phyloP scores from a whole-genome alignment of 2,329 filamentous ascomycete species.

The Fusarium cyanostomum region DNA sequence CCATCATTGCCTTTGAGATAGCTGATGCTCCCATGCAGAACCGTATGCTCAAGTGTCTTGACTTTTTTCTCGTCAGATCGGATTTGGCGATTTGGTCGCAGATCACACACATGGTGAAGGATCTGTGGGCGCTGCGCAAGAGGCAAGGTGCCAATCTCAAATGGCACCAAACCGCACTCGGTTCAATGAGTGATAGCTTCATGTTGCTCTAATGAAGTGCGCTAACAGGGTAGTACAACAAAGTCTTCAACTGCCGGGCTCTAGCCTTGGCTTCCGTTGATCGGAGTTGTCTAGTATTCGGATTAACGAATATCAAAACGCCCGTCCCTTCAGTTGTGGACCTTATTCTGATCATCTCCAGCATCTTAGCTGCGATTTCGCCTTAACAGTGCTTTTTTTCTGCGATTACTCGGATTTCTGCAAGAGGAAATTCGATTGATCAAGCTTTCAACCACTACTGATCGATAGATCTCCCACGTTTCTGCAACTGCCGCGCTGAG shows the following conservation, averaged over 20 bases:
- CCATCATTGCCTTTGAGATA: conserved; percentile 37
- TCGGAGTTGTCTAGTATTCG: not conserved
- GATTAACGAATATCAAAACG: not conserved
- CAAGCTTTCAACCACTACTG: conserved; percentile 9
- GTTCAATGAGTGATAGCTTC: conserved; percentile 36
- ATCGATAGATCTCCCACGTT: conserved; percentile 22
- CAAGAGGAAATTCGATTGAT: not conserved
- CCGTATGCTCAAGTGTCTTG: conserved; percentile 34
- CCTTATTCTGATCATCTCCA: not conserved
- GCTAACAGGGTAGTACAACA: not conserved
- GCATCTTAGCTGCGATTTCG: not conserved
- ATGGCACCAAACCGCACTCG: conserved; percentile 34
- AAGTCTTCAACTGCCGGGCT: not conserved
- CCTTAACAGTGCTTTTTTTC: not conserved
- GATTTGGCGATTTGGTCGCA: conserved; percentile 38
- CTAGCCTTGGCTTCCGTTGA: not conserved
- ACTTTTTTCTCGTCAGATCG: conserved; percentile 26
- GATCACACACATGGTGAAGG: conserved; percentile 25
- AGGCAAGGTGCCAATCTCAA: conserved; percentile 30
- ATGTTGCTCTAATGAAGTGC: conserved; percentile 28
- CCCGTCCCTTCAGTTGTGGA: not conserved
- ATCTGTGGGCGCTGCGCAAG: conserved; percentile 33
- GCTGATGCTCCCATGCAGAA: conserved; percentile 24
- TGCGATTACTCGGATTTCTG: not conserved
- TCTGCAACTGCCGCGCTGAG: conserved; percentile 16